A percentile compares a stretch with the other conserved stretches of the same genome.
Evolutionary conservation across 768 basidiomycete species (phyloP).

Genomic region (Tylopilus vinaceipallidus): DNA sequence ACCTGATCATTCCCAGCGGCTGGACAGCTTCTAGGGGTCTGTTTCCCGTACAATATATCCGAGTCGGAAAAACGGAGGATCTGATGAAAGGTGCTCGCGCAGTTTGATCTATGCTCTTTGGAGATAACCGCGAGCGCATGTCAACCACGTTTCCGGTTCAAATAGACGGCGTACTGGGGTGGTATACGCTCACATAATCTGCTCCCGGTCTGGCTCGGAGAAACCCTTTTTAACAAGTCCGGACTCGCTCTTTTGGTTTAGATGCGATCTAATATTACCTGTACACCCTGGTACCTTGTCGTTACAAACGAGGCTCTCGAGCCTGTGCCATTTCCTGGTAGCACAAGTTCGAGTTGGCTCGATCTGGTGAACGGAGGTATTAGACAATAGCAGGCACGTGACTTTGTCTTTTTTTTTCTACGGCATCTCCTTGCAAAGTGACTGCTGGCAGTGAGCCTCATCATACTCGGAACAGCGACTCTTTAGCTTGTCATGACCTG

Average conservation of each 20-base stretch:
- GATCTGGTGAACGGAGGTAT: too few species aligned
- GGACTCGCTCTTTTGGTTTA: background rate
- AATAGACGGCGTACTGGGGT: slow-evolving; percentile 1
- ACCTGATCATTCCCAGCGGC: background rate
- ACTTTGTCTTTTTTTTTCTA: slow-evolving; percentile 12
- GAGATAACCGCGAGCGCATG: slow-evolving; percentile 14
- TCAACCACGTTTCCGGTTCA: slow-evolving; percentile 13
- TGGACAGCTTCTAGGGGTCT: background rate
- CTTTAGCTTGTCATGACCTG: slow-evolving; percentile 22
- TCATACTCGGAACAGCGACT: too few species aligned
- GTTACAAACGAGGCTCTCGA: background rate
- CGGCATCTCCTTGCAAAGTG: background rate
- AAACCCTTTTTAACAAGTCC: slow-evolving; percentile 4
- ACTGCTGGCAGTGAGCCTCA: slow-evolving; percentile 12
- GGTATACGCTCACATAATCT: background rate
- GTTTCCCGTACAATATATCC: background rate
- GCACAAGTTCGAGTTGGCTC: too few species aligned
- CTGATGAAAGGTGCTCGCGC: background rate
- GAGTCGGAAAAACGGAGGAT: background rate
- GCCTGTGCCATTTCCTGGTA: too few species aligned
- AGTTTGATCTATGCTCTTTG: slow-evolving; percentile 8
- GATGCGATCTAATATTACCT: background rate
- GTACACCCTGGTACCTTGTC: background rate
- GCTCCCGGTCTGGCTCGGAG: background rate
- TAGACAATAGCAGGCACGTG: slow-evolving; percentile 14